Evolutionary conservation across 1,284 basidiomycete genomes (phyloP).

Genomic region (Neonothopanus nambi): DNA sequence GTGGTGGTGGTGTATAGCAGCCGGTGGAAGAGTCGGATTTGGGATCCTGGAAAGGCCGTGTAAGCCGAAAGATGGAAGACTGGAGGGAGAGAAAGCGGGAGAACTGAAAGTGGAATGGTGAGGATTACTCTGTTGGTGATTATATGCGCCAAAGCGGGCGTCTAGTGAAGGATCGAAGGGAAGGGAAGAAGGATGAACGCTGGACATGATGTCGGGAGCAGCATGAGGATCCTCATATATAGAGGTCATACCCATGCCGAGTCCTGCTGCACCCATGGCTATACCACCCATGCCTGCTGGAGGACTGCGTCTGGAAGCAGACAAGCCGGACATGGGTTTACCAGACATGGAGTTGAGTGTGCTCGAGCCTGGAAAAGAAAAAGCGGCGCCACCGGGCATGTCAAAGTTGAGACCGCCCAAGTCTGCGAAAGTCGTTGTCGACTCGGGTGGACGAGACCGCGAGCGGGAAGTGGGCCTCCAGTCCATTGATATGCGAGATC

Average conservation of each 20-base stretch:
- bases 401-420: constrained; percentile 37
- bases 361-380: constrained; percentile 15
- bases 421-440: constrained; percentile 44
- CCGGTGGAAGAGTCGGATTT: neutral
- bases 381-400: constrained; percentile 42
- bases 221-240: constrained; percentile 55
- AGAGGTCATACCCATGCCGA: constrained; percentile 32
- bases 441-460: constrained; percentile 64
- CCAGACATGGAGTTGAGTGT: constrained; percentile 51
- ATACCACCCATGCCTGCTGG: constrained; percentile 25
- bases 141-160: neutral
- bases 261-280: neutral
- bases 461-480: constrained; percentile 77
- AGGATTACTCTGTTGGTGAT: too few relatives aligned
- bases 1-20: neutral
- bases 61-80: constrained; percentile 52
- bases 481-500: constrained; percentile 89
- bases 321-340: constrained; percentile 38
- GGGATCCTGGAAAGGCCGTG: constrained; percentile 33
- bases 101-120: constrained; percentile 42
- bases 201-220: too few relatives aligned
- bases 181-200: too few relatives aligned
- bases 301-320: constrained; percentile 53
- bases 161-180: constrained; percentile 3
- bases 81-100: constrained; percentile 63